Conservation (phyloP, 441 rosid species). For the Geranium incanum region DNA sequence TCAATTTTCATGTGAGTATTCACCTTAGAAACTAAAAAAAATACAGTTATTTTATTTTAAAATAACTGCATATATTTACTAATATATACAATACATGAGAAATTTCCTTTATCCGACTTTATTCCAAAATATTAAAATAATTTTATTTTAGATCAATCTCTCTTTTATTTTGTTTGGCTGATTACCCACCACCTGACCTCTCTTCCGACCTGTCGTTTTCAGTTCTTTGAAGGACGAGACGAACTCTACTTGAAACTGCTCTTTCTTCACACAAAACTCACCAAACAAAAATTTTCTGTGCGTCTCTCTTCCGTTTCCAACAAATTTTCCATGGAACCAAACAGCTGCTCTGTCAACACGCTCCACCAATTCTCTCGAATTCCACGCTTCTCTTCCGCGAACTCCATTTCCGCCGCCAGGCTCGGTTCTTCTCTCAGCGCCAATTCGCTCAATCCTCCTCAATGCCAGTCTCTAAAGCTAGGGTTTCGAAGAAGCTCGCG, state of each 20-base stretch:
- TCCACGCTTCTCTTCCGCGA: constrained; percentile 12
- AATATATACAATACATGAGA: too few species aligned
- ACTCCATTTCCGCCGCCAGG: constrained; percentile 1
- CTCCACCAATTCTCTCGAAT: constrained; percentile 12
- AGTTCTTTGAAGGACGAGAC: neutral
- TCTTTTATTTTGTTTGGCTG: neutral
- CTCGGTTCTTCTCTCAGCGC: constrained; percentile 7
- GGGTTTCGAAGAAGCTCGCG: constrained; percentile 19
- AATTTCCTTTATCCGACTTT: too few species aligned
- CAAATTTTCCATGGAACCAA: constrained; percentile 15
- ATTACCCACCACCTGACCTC: neutral
- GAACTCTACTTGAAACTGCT: neutral
- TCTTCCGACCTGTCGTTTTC: neutral
- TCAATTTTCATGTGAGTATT: too few species aligned
- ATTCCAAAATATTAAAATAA: too few species aligned
- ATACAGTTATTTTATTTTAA: too few species aligned
- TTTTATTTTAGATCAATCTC: too few species aligned
- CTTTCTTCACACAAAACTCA: too few species aligned
- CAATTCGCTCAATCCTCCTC: constrained; percentile 6
- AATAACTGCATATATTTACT: too few species aligned
- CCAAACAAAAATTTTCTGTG: neutral
- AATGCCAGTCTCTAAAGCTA: constrained; percentile 19
- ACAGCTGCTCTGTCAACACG: neutral
- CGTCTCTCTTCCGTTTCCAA: neutral
- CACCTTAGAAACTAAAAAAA: too few species aligned